phyloP scores from a whole-genome alignment of 1,284 basidiomycete genomes.

The Pseudozyma hubeiensis region DNA sequence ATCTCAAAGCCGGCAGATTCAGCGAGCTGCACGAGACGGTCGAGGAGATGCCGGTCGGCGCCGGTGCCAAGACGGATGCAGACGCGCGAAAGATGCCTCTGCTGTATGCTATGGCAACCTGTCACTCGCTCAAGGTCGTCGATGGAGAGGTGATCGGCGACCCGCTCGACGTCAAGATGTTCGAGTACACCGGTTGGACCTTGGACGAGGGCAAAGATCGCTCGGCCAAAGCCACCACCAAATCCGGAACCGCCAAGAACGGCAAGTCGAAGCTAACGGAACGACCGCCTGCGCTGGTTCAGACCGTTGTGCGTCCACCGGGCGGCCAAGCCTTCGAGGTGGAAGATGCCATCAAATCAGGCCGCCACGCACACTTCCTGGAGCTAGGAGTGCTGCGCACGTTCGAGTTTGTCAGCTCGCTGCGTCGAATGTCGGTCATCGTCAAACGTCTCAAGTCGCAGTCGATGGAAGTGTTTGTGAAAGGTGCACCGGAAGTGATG shows the following conservation, averaged over 20 bases:
- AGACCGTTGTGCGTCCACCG: constrained; percentile 94
- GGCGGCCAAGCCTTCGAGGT: constrained; percentile 88
- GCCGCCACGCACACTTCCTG: constrained; percentile 91
- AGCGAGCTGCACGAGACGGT: constrained; percentile 90
- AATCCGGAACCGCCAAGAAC: constrained; percentile 61
- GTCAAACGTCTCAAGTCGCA: constrained; percentile 93
- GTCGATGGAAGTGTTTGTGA: constrained; percentile 98
- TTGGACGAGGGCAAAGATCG: constrained; percentile 80
- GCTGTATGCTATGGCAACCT: constrained; percentile 92
- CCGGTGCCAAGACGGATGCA: constrained; percentile 69
- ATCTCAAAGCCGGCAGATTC: constrained; percentile 75
- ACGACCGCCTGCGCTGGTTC: constrained; percentile 89
- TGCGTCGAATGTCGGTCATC: constrained; percentile 96
- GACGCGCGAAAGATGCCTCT: constrained; percentile 79
- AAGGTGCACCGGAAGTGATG: constrained; percentile 99
- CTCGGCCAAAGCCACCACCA: constrained; percentile 53
- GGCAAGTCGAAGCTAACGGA: constrained; percentile 71
- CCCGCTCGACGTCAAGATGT: constrained; percentile 88
- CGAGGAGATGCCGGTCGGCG: constrained; percentile 79
- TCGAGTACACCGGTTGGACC: constrained; percentile 95
- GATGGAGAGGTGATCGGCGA: constrained; percentile 91
- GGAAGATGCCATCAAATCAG: constrained; percentile 86
- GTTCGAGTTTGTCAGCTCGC: constrained; percentile 94
- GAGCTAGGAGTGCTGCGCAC: constrained; percentile 92
- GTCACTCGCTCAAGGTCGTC: constrained; percentile 93